Base-by-base conservation (phyloP, 331 rosid genomes). In the Dryas integrifolia region DNA sequence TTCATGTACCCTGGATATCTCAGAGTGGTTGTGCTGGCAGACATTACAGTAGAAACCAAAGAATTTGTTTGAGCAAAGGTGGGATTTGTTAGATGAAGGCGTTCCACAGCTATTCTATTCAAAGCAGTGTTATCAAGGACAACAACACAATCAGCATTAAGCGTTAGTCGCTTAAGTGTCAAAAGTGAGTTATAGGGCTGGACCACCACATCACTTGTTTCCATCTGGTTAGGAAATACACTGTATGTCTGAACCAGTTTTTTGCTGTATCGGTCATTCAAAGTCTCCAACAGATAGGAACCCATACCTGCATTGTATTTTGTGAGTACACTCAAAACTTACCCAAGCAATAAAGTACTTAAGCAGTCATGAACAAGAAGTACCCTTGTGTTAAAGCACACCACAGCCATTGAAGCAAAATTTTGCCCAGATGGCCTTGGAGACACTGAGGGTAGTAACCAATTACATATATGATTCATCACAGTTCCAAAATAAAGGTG, bases 221-320 rank as follows among this genome's bases (percentile, higher is more conserved):
- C 98, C 98, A 94, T 94, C 88, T 94, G 98, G 85, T 94, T 94
- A 75, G 98, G 98, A 67, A 94, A 94, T 35, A 94, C 98, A 84
- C 97, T 94, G 82, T 91, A 94, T 39, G 98, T 94, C 90, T 94
- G 98, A 48, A 94, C 97, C 82, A 94, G 77, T 63, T 94, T 94
- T 85, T 94, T 94, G 92, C 98, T 94, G 87, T 94, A 94, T 44
- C 98, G 96, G 73, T 94, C 98, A 81, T 94, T 94, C 81, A 94
- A 80, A 80, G 98, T 86, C 86, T 94, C 98, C 88, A 91, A 83
- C 61, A 94, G 79, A 85, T 94, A 94, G 15, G 98, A 94, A 65
- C 98, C 97, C 98, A 94, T 94, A 56, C 98, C 98, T 94, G 82
- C 82, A 77, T 69, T 68, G 13, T 44, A 73, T 66, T 40, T 67